phyloP scores from a whole-genome alignment of 2,329 filamentous ascomycete genomes.

The Cercospora citrullina region DNA sequence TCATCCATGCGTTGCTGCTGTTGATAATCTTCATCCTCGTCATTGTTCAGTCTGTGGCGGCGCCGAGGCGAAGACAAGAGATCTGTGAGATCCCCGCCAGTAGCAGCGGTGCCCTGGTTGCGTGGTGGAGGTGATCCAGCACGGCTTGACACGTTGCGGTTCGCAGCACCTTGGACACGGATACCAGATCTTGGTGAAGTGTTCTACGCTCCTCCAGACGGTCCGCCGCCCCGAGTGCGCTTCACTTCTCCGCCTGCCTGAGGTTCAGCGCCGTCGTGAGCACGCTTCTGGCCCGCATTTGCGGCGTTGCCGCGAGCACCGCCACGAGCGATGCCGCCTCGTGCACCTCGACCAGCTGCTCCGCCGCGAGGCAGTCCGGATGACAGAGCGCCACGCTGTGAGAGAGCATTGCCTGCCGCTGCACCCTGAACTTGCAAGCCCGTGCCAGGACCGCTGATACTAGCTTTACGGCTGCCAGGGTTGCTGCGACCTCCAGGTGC shows the following conservation, averaged over 20 bases:
- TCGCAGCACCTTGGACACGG: slow-evolving; percentile 9
- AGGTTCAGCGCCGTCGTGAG: slow-evolving; percentile 35
- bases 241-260: slow-evolving; percentile 33
- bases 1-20: slow-evolving; percentile 8
- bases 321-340: slow-evolving; percentile 29
- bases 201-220: slow-evolving; percentile 24
- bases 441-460: slow-evolving; percentile 13
- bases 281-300: slow-evolving; percentile 38
- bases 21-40: background rate
- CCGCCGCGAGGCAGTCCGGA: slow-evolving; percentile 29
- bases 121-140: background rate
- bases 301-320: slow-evolving; percentile 32
- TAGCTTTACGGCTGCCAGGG: slow-evolving; percentile 19
- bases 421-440: slow-evolving; percentile 18
- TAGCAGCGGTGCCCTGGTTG: background rate
- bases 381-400: slow-evolving; percentile 19
- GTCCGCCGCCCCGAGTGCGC: slow-evolving; percentile 33
- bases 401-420: slow-evolving; percentile 20
- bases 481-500: slow-evolving; percentile 22
- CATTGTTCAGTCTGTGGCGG: background rate
- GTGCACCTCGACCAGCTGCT: slow-evolving; percentile 1
- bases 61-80: background rate
- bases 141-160: background rate
- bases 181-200: slow-evolving; percentile 1
- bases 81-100: background rate